Evolutionary conservation across 805 yeast species (phyloP).

Genomic region (Wickerhamiella occidentalis): DNA sequence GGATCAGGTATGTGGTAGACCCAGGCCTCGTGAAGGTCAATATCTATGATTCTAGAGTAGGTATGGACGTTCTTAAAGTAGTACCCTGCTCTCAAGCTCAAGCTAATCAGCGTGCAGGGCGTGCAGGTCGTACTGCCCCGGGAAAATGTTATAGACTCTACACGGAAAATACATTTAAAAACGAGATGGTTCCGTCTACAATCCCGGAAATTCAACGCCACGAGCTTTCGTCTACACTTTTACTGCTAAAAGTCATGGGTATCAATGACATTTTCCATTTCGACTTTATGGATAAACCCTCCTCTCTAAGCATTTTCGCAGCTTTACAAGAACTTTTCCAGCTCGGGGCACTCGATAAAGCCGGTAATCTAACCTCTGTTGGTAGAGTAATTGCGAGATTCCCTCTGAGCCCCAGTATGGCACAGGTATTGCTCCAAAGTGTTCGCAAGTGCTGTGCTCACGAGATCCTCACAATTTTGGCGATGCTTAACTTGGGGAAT

Average conservation of each 20-base stretch:
- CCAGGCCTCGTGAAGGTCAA: conserved; percentile 92
- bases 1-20: conserved; percentile 88
- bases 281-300: conserved; percentile 88
- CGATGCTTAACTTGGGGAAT: conserved; percentile 74
- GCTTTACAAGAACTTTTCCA: conserved; percentile 76
- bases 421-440: conserved; percentile 61
- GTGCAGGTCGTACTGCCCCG: conserved; percentile 97
- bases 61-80: conserved; percentile 79
- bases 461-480: conserved; percentile 59
- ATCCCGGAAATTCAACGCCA: conserved; percentile 88
- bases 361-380: conserved; percentile 61
- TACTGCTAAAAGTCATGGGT: conserved; percentile 71
- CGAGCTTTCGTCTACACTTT: conserved; percentile 62
- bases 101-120: conserved; percentile 92
- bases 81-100: conserved; percentile 89
- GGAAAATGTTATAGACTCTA: conserved; percentile 87
- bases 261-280: conserved; percentile 69
- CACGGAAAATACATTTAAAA: conserved; percentile 68
- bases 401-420: conserved; percentile 83
- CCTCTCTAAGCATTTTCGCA: conserved; percentile 54
- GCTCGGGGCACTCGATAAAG: conserved; percentile 64
- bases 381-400: conserved; percentile 85
- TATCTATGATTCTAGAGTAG: conserved; percentile 72
- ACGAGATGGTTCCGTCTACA: conserved; percentile 68
- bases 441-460: conserved; percentile 47